phyloP scores from a whole-genome alignment of 148 eudicot genomes.

The Gaultheria prostrata region DNA sequence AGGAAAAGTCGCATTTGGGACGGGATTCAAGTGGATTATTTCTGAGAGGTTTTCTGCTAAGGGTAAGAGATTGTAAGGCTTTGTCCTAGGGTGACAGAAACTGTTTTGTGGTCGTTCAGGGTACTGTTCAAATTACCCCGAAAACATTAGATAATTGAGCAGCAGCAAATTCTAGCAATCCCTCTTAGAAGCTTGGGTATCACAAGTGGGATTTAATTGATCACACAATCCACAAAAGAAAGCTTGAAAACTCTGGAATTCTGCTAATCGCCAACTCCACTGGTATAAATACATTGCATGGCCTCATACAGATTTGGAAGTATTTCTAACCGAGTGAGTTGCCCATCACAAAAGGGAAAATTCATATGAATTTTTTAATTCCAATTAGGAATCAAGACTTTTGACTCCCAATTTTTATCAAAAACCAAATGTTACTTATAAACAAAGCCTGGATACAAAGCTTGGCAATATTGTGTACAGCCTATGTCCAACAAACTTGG shows the following conservation, averaged over 20 bases:
- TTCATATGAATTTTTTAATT: neutral
- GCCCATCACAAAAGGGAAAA: neutral
- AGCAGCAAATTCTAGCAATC: neutral
- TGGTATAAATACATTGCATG: too few species aligned
- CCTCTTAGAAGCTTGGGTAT: neutral
- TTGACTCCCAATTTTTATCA: neutral
- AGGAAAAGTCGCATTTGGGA: neutral
- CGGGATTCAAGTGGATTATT: neutral
- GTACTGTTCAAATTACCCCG: neutral
- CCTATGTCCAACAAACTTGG: neutral
- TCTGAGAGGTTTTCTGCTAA: neutral
- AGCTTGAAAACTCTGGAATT: neutral
- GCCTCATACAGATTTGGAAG: neutral
- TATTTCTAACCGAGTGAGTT: neutral
- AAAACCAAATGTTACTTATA: neutral
- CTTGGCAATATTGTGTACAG: neutral
- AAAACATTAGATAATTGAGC: neutral
- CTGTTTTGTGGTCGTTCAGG: neutral
- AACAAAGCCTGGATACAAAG: neutral
- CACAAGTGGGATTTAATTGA: neutral
- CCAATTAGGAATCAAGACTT: neutral
- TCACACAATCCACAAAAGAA: neutral
- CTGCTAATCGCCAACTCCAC: too few species aligned
- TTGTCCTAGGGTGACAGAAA: neutral
- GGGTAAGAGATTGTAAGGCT: neutral